A percentile compares a stretch with the other conserved stretches of the same genome.
phyloP scores from a whole-genome alignment of 305 asterid species.

The Fraxinus albicans region DNA sequence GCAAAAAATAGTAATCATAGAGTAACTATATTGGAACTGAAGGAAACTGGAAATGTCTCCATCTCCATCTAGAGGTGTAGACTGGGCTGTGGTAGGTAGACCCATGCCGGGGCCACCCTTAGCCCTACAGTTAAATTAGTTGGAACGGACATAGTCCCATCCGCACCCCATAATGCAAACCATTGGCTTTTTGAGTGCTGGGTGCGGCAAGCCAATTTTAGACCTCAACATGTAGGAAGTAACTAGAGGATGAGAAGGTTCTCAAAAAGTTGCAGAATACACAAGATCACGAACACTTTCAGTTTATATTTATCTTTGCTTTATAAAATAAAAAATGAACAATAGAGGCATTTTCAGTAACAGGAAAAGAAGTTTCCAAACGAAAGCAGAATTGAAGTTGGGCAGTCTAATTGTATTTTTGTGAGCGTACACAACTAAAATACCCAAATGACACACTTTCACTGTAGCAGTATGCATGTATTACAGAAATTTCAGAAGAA shows the following conservation, averaged over 20 bases:
- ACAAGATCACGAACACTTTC: background rate
- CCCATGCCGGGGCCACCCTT: background rate
- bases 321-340: slow-evolving; percentile 5
- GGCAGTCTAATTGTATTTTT: background rate
- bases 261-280: background rate
- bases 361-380: background rate
- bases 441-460: background rate
- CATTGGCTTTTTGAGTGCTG: background rate
- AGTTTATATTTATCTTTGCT: slow-evolving; percentile 13
- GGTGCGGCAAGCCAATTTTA: background rate
- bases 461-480: background rate
- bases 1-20: slow-evolving; percentile 7
- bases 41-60: background rate
- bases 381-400: slow-evolving; percentile 7
- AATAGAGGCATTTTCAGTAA: slow-evolving; percentile 7
- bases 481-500: background rate
- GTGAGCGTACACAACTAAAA: background rate
- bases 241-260: background rate
- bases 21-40: background rate
- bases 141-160: background rate
- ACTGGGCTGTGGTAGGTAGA: background rate
- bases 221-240: slow-evolving; percentile 1
- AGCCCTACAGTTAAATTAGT: background rate
- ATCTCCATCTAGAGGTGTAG: slow-evolving; percentile 15
- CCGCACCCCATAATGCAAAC: background rate